Base-by-base conservation (phyloP, 2,329 filamentous ascomycete genomes). In the Parafenestella ontariensis region DNA sequence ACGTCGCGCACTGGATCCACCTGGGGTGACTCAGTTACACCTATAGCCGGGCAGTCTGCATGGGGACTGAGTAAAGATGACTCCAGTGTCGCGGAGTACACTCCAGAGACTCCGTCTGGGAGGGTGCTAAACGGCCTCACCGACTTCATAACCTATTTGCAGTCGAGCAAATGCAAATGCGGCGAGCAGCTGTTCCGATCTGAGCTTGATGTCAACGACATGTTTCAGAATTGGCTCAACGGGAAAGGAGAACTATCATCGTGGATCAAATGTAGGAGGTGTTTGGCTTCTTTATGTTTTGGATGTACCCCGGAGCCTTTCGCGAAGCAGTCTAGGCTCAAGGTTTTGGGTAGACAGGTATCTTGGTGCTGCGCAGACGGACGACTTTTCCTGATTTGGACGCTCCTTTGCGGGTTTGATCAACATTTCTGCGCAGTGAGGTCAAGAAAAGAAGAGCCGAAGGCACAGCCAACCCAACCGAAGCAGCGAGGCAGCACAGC, bases 401-500 rank as follows among this genome's bases (percentile, higher is more conserved):
- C 68, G 4, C 48, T 78, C 1, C 67, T 79, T 7, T 76, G 70
- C 43, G 71, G 70, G 15, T 74, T 74, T 39, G 77, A 79, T 52
- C 46, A 63, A n/a, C 51, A 65, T 23, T 62, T 62, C 20, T 52
- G 61, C 20, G 48, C 26, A 10, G 34, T 39, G 39, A 59, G 56
- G 42, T 34, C 51, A 49, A 33, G 48, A 15, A 39, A 58, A 41
- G 42, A 29, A 34, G 15, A 54, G 18, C 42, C 28, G 13, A 44
- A 31, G 26, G 3, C 33, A 45, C 41, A 42, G n/a, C 31, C 34
- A 43, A 33, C 13, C 20, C 15, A 37, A 15, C 45, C 15, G 31
- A 42, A 23, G 31, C 18, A 39, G 26, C 49, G 24, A n/a, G 40
- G 21, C 15, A 52, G 26, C 13, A 47, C 43, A 15, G 46, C 41